Evolutionary conservation across 2,329 filamentous ascomycete species (phyloP), one percentile per base, ranked within the genome.

Genomic region (Microdochium bolleyi): DNA sequence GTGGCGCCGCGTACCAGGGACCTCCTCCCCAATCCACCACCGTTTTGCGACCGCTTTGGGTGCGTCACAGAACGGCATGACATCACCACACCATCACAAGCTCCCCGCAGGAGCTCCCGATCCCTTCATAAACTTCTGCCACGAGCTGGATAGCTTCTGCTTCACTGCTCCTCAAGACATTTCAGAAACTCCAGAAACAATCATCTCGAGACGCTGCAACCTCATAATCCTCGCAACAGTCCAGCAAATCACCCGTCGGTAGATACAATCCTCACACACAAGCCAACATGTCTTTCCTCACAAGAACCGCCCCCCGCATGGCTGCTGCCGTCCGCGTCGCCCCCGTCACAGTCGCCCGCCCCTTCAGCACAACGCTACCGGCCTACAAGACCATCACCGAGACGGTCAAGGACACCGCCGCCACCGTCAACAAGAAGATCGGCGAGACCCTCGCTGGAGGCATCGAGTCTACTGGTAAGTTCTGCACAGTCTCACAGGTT

Each of bases 401-500:
- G 53, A 59, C 73, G 0, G 76, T 79, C 60, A 86, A 84, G 67
- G 81, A 85, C 56, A 74, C 75, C 3, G 66, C 80, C 53, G 83
- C 85, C 68, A 70, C 68, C 5, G 79, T 84, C 5, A 80, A 86
- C 69, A 74, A 80, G 27, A 74, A 70, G 50, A 79, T 86, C 44
- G 77, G 78, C 54, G 77, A 83, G 63, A 84, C 82, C 63, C 63
- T 86, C 19, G 78, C 84, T 25, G 78, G 81, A 38, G 81, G 80
- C 16, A 82, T 87, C 62, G 73, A 86, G 58, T 70, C 73, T 49
- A 76, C 77, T 49, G 66, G 83, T 84, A 72, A 54, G 77, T 72
- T 7, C 32, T 49, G 25, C 11, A 49, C 7, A 7, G 19, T 48
- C 19, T n/a, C 14, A 25, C 49, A 24, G n/a, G 27, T 30, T 24